phyloP scores from a whole-genome alignment of 176 grass and related monocot genomes.

The Poa annua region DNA sequence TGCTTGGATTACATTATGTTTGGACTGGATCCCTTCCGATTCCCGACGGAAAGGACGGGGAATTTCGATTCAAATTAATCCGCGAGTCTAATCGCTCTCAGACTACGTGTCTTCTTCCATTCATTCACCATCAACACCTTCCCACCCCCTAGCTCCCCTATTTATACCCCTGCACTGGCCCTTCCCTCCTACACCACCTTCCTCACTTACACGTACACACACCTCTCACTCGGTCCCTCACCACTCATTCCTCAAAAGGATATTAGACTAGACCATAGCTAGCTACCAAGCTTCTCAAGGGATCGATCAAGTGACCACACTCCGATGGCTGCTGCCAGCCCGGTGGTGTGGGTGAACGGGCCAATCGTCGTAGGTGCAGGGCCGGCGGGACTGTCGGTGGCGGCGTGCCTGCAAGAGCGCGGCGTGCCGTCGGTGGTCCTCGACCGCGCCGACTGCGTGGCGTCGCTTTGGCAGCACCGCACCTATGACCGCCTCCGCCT shows the following conservation, averaged over 20 bases:
- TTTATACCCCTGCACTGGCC: not conserved
- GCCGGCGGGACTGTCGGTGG: slow-evolving; percentile 34
- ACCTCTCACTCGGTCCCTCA: too few species aligned
- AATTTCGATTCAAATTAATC: too few species aligned
- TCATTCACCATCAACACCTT: not conserved
- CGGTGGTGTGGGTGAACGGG: slow-evolving; percentile 28
- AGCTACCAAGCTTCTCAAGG: not conserved
- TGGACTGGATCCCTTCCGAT: not conserved
- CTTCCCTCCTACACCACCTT: not conserved
- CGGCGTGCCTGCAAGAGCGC: slow-evolving; percentile 19
- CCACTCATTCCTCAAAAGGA: too few species aligned
- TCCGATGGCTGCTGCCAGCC: not conserved
- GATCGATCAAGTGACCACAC: not conserved
- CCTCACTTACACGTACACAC: not conserved
- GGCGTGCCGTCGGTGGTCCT: slow-evolving; percentile 32
- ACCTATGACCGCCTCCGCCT: too few species aligned
- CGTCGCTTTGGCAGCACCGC: slow-evolving; percentile 32
- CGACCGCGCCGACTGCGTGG: slow-evolving; percentile 39
- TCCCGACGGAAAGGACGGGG: not conserved
- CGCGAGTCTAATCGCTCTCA: not conserved
- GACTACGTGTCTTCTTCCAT: not conserved
- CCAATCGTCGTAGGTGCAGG: slow-evolving; percentile 41
- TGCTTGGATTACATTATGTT: not conserved
- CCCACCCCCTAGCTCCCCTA: not conserved
- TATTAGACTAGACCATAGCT: too few species aligned